Evolutionary conservation across 1,284 basidiomycete species (phyloP), one percentile per base, ranked within the genome.

Genomic region (Ustilago tritici): DNA sequence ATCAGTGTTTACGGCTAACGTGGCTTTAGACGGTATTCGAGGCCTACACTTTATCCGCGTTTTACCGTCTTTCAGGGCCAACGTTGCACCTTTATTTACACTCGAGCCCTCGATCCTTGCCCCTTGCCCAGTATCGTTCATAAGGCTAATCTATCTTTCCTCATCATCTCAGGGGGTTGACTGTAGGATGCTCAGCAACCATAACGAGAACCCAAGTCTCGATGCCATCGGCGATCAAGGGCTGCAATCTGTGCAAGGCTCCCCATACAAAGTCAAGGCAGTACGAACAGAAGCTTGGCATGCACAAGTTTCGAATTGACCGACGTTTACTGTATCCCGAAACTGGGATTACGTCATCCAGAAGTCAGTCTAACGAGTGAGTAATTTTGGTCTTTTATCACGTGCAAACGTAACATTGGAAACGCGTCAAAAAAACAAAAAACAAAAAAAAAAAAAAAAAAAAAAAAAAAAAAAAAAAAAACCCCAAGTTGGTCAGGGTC

Each of bases 341-440:
- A 46, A 46, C n/a, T 40, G 50, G 52, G 56, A 69, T 69, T 63
- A 69, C 57, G 67, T 69, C 67, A 64, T 63, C 59, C 17, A 46
- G 15, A 35, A n/a, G 4, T 9, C 19, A 32, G 31, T 32, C 56
- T 60, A 56, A 56, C 11, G 8, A 10, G 3, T 28, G 17, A 36
- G 17, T 19, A 4, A 6, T 5, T 23, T 17, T 32, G 5, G 38
- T 12, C n/a, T 36, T 28, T 11, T 54, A 47, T 68, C 66, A 68
- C 66, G 66, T 68, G 66, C 43, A 9, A 36, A 23, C 10, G 4
- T 38, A 4, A 36, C 19, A 46, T 46, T 19, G 43, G 19, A 63
- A 36, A 69, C 67, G 67, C 67, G 67, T 63, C 14, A n/a, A 43
- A 15, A 46, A 46, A 46, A 19, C 19, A 19, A 19, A 19, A 19